These are phyloP conservation scores for Monilinia aucupariae DNA, from an alignment of 2,329 filamentous ascomycete species.

Conservation along the genomic window DNA sequence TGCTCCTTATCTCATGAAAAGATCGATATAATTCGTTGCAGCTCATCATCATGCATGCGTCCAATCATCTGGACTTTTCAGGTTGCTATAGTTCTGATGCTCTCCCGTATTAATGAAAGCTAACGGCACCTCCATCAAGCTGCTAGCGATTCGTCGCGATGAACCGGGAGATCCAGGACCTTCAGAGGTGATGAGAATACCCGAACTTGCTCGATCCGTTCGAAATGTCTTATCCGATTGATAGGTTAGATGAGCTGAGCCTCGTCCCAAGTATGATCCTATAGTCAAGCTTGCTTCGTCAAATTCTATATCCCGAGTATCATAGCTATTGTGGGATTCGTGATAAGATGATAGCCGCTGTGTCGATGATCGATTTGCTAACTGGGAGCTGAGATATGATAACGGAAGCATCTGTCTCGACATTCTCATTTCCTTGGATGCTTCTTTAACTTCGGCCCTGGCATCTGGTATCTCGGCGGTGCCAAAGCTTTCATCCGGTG, in stretches of 20 bases:
- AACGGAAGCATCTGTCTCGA: constrained; percentile 9
- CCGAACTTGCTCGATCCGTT: neutral
- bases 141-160: constrained; percentile 2
- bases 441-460: neutral
- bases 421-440: neutral
- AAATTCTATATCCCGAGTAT: constrained; percentile 5
- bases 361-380: neutral
- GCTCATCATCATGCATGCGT: constrained; percentile 1
- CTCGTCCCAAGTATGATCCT: neutral
- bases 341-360: neutral
- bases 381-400: constrained; percentile 6
- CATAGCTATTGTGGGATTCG: neutral
- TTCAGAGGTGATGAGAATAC: constrained; percentile 1
- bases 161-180: neutral
- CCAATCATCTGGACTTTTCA: constrained; percentile 4
- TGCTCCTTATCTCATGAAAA: constrained; percentile 1
- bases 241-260: neutral
- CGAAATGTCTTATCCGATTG: neutral
- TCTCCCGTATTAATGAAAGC: neutral
- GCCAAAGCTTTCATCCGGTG: neutral
- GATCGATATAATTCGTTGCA: neutral
- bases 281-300: constrained; percentile 8
- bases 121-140: constrained; percentile 1
- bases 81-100: neutral
- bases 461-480: neutral